Evolutionary conservation across 2,329 filamentous ascomycete genomes (phyloP), one percentile per base, ranked within the genome.

Genomic region (Fusarium algeriense): DNA sequence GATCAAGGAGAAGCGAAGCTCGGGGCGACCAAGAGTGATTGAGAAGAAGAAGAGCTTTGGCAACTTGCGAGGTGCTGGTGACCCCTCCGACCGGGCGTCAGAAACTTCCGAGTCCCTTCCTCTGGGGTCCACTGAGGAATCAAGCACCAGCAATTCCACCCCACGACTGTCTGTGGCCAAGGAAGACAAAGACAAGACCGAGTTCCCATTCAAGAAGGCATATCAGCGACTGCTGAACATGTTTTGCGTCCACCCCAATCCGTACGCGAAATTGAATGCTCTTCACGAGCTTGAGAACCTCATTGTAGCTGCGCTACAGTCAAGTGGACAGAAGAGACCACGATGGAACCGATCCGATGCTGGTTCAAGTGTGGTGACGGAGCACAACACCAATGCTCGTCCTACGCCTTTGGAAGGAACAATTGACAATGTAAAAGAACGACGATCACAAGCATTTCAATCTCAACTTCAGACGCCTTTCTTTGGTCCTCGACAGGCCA

Each of bases 201-300:
- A 92, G 41, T 97, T 97, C 74, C 93, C 93, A 0, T 98, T 95
- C 78, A 89, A 89, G 55, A 89, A 90, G 72, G 92, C 94, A 1
- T 98, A 97, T 77, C 87, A 90, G 71, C 90, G 91, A 15, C 85
- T 98, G 2, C 85, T 98, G 35, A 90, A 90, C 70, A 94, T 94
- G 83, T 97, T 99, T 74, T 94, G 93, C 44, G 93, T 95, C 7
- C 93, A 97, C 72, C 93, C 93, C 0, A 97, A 96, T 77, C 96
- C 96, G 0, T 92, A 92, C 73, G 87, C 89, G 26, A 99, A 99
- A 81, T 87, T 99, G 15, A 91, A 92, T 71, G 92, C 93, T 1
- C 84, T 98, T 7, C 90, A 92, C 67, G 94, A 98, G 78, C 86
- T 99, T 8, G 91, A 97, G 76, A 89, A 92, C 44, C 86, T 99